Percentiles rank a stretch among this genome's conserved stretches.
These are phyloP conservation scores for Gyromitra esculenta DNA, from an alignment of 2,329 filamentous ascomycete species.

Conservation along the genomic window DNA sequence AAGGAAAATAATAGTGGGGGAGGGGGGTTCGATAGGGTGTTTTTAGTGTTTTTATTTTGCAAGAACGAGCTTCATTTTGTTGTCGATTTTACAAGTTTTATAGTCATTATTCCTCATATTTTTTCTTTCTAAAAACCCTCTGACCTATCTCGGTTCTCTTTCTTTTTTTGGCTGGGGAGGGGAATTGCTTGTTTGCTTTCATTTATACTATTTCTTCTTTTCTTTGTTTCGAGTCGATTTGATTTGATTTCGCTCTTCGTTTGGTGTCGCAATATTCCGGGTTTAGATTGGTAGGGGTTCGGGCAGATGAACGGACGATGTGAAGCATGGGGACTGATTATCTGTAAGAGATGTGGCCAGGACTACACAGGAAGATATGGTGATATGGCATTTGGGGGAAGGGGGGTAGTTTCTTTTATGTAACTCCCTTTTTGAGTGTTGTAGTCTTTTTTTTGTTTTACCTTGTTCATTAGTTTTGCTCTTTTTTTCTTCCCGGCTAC, in stretches of 20 bases:
- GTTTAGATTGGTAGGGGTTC: constrained; percentile 49
- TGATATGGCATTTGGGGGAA: constrained; percentile 22
- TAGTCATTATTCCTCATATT: constrained; percentile 38
- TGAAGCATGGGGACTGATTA: constrained; percentile 32
- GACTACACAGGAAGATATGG: constrained; percentile 33
- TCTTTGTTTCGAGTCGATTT: constrained; percentile 39
- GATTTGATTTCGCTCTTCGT: constrained; percentile 44
- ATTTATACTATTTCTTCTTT: constrained; percentile 30
- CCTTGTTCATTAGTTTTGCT: constrained; percentile 36
- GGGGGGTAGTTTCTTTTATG: constrained; percentile 24
- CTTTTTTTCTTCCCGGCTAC: constrained; percentile 11
- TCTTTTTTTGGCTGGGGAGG: constrained; percentile 32
- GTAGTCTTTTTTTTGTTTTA: constrained; percentile 32
- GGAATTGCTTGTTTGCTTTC: constrained; percentile 39
- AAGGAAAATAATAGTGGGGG: constrained; percentile 47
- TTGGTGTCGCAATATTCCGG: constrained; percentile 43
- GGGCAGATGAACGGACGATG: constrained; percentile 29
- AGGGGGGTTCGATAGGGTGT: constrained; percentile 33
- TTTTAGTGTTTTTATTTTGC: constrained; percentile 31
- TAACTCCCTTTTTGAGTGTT: constrained; percentile 37
- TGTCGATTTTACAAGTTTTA: constrained; percentile 45
- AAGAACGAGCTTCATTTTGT: constrained; percentile 28
- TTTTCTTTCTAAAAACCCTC: constrained; percentile 36
- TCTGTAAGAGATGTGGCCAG: constrained; percentile 42
- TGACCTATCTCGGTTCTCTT: constrained; percentile 43